Percentiles rank a stretch among this genome's conserved stretches.
These are phyloP conservation scores for Leccinum broughii DNA, from an alignment of 768 basidiomycete species.

Conservation along the genomic window DNA sequence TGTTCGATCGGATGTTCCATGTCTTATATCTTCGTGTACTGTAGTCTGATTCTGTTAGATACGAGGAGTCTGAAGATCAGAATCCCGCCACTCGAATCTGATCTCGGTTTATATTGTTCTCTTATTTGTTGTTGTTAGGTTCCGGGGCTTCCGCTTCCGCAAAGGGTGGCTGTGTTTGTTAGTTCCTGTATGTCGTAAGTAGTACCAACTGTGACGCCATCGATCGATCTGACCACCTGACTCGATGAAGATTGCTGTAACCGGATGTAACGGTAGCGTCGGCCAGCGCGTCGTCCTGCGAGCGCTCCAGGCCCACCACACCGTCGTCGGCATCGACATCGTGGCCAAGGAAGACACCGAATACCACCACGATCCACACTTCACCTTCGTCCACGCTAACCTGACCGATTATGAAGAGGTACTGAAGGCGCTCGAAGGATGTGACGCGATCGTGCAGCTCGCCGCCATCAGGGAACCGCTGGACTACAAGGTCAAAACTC, in stretches of 20 bases:
- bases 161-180: too few species aligned
- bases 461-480: slow-evolving; percentile 47
- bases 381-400: slow-evolving; percentile 48
- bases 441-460: slow-evolving; percentile 59
- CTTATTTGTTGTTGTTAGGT: too few species aligned
- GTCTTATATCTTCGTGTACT: background rate
- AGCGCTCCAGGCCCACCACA: slow-evolving; percentile 47
- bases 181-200: too few species aligned
- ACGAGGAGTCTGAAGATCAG: too few species aligned
- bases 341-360: slow-evolving; percentile 19
- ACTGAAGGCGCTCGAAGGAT: slow-evolving; percentile 47
- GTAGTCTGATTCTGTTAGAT: too few species aligned
- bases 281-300: slow-evolving; percentile 51
- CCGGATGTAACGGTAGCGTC: slow-evolving; percentile 60
- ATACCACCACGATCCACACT: slow-evolving; percentile 31
- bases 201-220: too few species aligned
- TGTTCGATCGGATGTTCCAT: background rate
- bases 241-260: slow-evolving; percentile 55
- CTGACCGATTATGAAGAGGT: slow-evolving; percentile 49
- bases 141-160: too few species aligned
- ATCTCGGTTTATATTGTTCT: too few species aligned
- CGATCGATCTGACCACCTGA: too few species aligned
- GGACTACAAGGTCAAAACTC: slow-evolving; percentile 56
- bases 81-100: too few species aligned
- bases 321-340: slow-evolving; percentile 55